Conservation (phyloP, 1,284 basidiomycete genomes). For the Ustilago xerochloae region DNA sequence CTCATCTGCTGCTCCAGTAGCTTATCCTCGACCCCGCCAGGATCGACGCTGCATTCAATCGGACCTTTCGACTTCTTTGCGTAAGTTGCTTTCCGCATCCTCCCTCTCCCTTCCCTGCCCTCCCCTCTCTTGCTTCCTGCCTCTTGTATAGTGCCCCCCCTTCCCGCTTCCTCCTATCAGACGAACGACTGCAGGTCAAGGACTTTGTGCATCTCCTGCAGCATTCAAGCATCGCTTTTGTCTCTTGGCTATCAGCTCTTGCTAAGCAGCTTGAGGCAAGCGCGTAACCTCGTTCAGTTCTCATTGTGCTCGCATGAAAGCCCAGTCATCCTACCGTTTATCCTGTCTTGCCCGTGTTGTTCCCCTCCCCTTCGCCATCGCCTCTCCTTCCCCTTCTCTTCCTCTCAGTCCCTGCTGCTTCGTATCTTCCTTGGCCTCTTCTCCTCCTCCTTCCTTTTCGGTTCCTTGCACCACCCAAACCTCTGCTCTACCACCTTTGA, state of each 20-base stretch:
- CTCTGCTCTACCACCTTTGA: slow-evolving; percentile 4
- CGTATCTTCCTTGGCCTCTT: not conserved
- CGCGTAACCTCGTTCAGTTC: not conserved
- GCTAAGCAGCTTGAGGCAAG: too few species aligned
- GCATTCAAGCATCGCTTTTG: slow-evolving; percentile 1
- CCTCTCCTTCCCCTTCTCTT: slow-evolving; percentile 1
- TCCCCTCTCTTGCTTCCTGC: not conserved
- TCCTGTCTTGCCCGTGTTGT: slow-evolving; percentile 18
- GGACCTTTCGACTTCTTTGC: slow-evolving; percentile 11
- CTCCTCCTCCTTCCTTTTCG: slow-evolving; percentile 17
- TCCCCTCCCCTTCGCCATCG: slow-evolving; percentile 7
- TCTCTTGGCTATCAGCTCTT: not conserved
- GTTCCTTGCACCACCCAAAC: not conserved
- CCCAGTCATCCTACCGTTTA: not conserved
- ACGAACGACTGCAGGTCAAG: not conserved
- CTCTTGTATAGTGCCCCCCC: not conserved
- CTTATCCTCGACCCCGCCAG: slow-evolving; percentile 17
- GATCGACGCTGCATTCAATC: slow-evolving; percentile 45
- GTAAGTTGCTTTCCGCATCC: slow-evolving; percentile 24
- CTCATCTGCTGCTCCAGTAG: slow-evolving; percentile 14
- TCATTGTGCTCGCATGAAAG: slow-evolving; percentile 1
- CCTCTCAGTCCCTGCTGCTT: slow-evolving; percentile 6
- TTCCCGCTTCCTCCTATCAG: not conserved
- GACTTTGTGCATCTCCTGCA: slow-evolving; percentile 5
- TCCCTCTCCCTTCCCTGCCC: not conserved